phyloP scores from a whole-genome alignment of 2,329 filamentous ascomycete species.

The Monosporascus sp. region DNA sequence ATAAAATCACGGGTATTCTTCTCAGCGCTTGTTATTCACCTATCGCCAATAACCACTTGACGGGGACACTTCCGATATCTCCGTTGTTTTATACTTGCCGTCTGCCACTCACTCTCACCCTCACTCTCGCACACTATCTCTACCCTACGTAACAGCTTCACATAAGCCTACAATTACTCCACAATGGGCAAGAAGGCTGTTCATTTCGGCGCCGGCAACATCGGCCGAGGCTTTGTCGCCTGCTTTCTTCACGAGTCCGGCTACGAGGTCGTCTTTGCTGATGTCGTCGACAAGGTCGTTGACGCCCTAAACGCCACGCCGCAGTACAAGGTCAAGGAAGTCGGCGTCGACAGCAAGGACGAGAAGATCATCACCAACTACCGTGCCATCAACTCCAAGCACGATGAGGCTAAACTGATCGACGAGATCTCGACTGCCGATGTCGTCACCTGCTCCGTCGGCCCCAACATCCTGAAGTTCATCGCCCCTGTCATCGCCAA shows the following conservation, averaged over 20 bases:
- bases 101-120: no score
- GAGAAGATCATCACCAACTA: constrained; percentile 89
- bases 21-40: no score
- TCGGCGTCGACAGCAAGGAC: constrained; percentile 75
- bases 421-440: constrained; percentile 83
- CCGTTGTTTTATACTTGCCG: no score
- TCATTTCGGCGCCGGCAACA: constrained; percentile 84
- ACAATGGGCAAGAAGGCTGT: constrained; percentile 63
- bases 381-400: constrained; percentile 92
- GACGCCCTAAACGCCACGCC: constrained; percentile 68
- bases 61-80: no score
- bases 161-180: constrained; percentile 6
- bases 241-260: constrained; percentile 92
- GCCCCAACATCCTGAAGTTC: constrained; percentile 92
- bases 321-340: constrained; percentile 89
- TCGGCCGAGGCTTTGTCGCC: constrained; percentile 79
- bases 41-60: no score
- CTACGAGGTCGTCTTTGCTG: constrained; percentile 93
- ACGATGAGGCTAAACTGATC: constrained; percentile 73
- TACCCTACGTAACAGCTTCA: no score
- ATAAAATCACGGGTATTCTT: no score
- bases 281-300: constrained; percentile 83
- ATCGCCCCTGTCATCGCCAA: constrained; percentile 94
- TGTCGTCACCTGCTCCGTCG: constrained; percentile 92
- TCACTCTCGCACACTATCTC: no score